These are phyloP conservation scores for Tetracladium maxilliforme DNA, from an alignment of 2,329 filamentous ascomycete genomes.

Conservation along the genomic window DNA sequence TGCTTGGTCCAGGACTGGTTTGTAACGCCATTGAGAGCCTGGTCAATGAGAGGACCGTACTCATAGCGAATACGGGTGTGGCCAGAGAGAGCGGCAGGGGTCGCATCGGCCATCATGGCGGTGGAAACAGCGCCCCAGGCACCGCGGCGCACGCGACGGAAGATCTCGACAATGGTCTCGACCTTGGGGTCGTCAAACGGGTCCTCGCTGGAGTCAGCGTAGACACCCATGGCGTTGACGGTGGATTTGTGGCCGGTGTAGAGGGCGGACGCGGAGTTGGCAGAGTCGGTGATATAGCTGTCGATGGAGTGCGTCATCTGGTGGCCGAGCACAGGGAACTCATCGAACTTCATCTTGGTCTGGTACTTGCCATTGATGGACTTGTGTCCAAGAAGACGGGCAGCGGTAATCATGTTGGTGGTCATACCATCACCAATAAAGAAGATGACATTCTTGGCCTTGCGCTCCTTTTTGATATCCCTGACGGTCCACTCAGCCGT, in stretches of 20 bases:
- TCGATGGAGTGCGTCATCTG: slow-evolving; percentile 84
- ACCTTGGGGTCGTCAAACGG: slow-evolving; percentile 75
- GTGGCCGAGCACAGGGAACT: slow-evolving; percentile 75
- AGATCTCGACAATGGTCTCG: slow-evolving; percentile 68
- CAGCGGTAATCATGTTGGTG: slow-evolving; percentile 69
- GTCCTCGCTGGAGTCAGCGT: slow-evolving; percentile 60
- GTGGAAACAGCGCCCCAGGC: slow-evolving; percentile 56
- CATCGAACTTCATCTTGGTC: slow-evolving; percentile 59
- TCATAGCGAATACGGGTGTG: slow-evolving; percentile 57
- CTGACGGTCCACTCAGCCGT: slow-evolving; percentile 66
- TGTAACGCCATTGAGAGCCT: slow-evolving; percentile 58
- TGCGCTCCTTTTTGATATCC: slow-evolving; percentile 52
- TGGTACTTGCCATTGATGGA: slow-evolving; percentile 76
- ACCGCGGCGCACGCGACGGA: slow-evolving; percentile 52
- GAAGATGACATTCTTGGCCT: slow-evolving; percentile 72
- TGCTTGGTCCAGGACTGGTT: slow-evolving; percentile 74
- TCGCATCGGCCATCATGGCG: slow-evolving; percentile 71
- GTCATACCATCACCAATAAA: slow-evolving; percentile 69
- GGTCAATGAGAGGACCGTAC: slow-evolving; percentile 61
- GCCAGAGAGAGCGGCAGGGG: slow-evolving; percentile 58
- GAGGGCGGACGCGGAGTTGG: slow-evolving; percentile 70
- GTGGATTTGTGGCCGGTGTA: slow-evolving; percentile 76
- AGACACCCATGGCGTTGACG: slow-evolving; percentile 67
- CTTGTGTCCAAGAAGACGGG: slow-evolving; percentile 68
- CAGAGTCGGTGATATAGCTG: slow-evolving; percentile 73